phyloP scores from a whole-genome alignment of 805 yeast genomes.

The Pichia eremophila region DNA sequence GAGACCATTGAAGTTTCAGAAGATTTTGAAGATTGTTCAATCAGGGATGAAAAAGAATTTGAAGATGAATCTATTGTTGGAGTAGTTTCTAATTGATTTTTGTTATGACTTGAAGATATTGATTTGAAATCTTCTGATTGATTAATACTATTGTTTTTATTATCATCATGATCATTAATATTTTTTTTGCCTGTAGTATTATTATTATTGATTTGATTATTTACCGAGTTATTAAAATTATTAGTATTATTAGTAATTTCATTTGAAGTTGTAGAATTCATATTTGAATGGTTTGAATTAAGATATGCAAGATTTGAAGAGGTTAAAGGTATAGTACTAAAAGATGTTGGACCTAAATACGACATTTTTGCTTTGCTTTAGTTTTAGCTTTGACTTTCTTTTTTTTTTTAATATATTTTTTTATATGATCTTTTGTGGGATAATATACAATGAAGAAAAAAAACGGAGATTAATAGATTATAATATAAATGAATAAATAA shows the following conservation, averaged over 20 bases:
- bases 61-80: slow-evolving; percentile 21
- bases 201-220: neutral
- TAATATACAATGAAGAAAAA: too few relatives aligned
- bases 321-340: slow-evolving; percentile 28
- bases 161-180: neutral
- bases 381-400: too few relatives aligned
- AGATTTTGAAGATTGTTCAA: slow-evolving; percentile 11
- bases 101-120: neutral
- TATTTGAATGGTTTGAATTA: slow-evolving; percentile 10
- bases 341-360: slow-evolving; percentile 28
- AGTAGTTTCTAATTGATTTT: neutral
- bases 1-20: slow-evolving; percentile 3
- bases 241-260: neutral
- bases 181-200: neutral
- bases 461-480: too few relatives aligned
- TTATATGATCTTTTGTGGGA: too few relatives aligned
- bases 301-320: slow-evolving; percentile 23
- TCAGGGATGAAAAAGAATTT: slow-evolving; percentile 14
- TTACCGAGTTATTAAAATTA: neutral
- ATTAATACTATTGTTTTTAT: neutral
- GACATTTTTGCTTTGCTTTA: slow-evolving; percentile 17
- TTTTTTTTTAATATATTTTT: too few relatives aligned
- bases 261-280: neutral
- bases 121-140: neutral
- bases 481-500: too few relatives aligned